phyloP scores from a whole-genome alignment of 345 rosid species.

The Syzygium aromaticum region DNA sequence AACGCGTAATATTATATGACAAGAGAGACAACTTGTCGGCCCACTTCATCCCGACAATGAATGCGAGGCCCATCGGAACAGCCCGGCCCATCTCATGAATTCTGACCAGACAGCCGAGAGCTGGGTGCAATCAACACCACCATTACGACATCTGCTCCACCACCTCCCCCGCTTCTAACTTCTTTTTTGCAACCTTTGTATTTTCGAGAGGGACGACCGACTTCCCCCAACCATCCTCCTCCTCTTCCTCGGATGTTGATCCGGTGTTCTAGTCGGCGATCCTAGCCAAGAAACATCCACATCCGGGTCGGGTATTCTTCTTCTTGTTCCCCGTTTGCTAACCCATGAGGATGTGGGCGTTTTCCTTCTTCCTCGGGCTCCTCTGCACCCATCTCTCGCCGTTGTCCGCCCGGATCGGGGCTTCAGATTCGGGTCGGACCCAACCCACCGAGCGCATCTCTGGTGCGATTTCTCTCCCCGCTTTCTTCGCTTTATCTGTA shows the following conservation, averaged over 20 bases:
- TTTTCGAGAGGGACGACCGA: not conserved
- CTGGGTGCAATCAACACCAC: not conserved
- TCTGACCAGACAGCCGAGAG: not conserved
- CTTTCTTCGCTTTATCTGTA: not conserved
- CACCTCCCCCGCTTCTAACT: not conserved
- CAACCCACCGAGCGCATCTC: constrained; percentile 90
- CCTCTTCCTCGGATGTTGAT: not conserved
- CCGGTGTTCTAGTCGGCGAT: not conserved
- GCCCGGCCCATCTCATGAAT: not conserved
- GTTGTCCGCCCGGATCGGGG: constrained; percentile 20
- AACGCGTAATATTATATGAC: too few relatives aligned
- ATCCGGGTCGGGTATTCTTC: not conserved
- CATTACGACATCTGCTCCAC: not conserved
- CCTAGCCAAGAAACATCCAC: not conserved
- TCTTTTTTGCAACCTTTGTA: not conserved
- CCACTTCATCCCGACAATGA: not conserved
- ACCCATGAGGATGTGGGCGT: constrained; percentile 42
- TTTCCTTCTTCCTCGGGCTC: constrained; percentile 37
- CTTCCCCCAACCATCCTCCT: not conserved
- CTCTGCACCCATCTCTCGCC: constrained; percentile 22
- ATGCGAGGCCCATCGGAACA: not conserved
- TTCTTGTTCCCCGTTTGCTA: not conserved
- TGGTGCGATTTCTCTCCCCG: constrained; percentile 27
- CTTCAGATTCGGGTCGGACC: constrained; percentile 49
- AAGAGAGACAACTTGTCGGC: too few relatives aligned